A percentile compares a stretch with the other conserved stretches of the same genome.
Conservation (phyloP, 2,329 filamentous ascomycete species). For the Cordyceps cicadae region DNA sequence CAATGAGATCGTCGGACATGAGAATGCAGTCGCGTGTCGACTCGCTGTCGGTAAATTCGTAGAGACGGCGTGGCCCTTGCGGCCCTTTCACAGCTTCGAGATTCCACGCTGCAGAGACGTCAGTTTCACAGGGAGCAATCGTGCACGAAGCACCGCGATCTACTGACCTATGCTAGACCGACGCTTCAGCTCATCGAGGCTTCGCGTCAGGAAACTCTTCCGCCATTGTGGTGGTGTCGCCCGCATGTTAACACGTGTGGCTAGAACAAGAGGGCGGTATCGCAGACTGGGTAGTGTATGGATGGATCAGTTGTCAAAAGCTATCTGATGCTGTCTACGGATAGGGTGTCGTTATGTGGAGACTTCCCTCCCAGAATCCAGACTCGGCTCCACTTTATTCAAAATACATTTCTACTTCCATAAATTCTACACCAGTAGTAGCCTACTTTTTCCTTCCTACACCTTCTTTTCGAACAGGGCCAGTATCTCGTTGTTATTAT, state of each 20-base stretch:
- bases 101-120: slow-evolving; percentile 46
- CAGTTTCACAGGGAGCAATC: background rate
- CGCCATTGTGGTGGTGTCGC: slow-evolving; percentile 33
- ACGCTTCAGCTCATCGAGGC: slow-evolving; percentile 51
- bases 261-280: background rate
- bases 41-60: slow-evolving; percentile 49
- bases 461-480: slow-evolving; percentile 1
- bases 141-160: slow-evolving; percentile 13
- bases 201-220: slow-evolving; percentile 50
- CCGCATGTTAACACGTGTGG: slow-evolving; percentile 33
- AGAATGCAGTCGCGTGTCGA: slow-evolving; percentile 54
- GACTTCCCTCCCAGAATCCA: too few species aligned
- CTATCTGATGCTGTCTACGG: too few species aligned
- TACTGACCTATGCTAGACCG: slow-evolving; percentile 44
- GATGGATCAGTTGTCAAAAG: too few species aligned
- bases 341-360: too few species aligned
- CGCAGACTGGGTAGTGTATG: too few species aligned
- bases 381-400: too few species aligned
- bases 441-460: too few species aligned
- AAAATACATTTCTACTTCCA: too few species aligned
- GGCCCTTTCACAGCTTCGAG: slow-evolving; percentile 62
- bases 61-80: slow-evolving; percentile 54
- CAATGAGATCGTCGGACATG: slow-evolving; percentile 81
- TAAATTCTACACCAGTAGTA: too few species aligned
- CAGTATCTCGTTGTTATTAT: slow-evolving; percentile 3